Base-by-base conservation (phyloP, 305 asterid species). In the Rubia balearica region DNA sequence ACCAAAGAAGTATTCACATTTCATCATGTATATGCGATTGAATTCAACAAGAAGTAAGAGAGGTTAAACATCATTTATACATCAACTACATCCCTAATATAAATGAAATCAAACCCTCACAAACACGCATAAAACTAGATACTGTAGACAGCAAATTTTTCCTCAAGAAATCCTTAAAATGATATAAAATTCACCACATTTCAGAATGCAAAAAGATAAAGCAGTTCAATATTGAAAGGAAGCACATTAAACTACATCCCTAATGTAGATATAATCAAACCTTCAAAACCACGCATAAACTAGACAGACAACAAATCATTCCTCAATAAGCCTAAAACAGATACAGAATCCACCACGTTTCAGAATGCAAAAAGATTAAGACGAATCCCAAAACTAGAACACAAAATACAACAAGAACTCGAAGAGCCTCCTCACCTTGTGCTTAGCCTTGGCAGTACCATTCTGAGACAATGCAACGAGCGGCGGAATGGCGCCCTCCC, bases 401-500 rank as follows among this genome's bases (percentile, higher is more conserved):
- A 71, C 43, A 42, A 62, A 30, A 30, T 30, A 30, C 33, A 30
- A 30, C 33, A 30, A 1, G 16, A 48, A 30, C 36, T 46, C 68
- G 9, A 4, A 66, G 72, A 59, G 43, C 60, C 76, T 69, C 65
- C 76, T 65, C 65, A 93, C 98, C 97, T 90, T 93, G 72, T 89
- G 96, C 84, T 93, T 90, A 73, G 98, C 97, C 79, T 93, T 93
- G 11, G 89, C 84, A 19, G 96, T 89, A 57, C 97, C 96, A 22
- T 75, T 72, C 83, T 93, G 97, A 27, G 98, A 90, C 74, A 93
- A 81, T 0, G 98, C 96, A 74, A 93, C 98, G 61, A 93, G 86
- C 0, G 98, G 98, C 43, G 97, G 98, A 72, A 93, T 93, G 0
- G 92, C 96, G 0, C 98, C 98, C 85, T 93, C 98, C 73, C 97